Evolutionary conservation across 208 protist species (phyloP), one percentile per base, ranked within the genome.

Genomic region (Acanthamoeba comandoni): DNA sequence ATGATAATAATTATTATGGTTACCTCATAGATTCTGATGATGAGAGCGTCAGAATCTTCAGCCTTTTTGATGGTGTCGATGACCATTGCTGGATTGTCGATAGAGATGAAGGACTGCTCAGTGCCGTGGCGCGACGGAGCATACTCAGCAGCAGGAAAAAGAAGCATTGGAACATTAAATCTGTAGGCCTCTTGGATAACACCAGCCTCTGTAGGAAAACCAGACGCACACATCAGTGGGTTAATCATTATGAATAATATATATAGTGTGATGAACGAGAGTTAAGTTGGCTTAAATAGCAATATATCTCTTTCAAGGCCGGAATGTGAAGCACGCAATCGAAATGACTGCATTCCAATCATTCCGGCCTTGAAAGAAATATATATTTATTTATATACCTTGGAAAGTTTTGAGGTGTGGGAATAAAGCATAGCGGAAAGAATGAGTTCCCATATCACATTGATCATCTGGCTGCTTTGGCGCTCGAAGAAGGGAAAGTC

Each of bases 401-500:
- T n/a, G n/a, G n/a, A n/a, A n/a, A n/a, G n/a, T n/a, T n/a, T n/a
- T n/a, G n/a, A n/a, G 43, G 26, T 95, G 93, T 9, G 88, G 49
- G 9, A 31, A 70, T 5, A 96, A 12, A 0, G 92, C 75, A 22
- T 96, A 96, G 22, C 55, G 89, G 35, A 96, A 95, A 11, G 24
- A 29, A 13, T 96, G 94, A n/a, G 57, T 43, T 5, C 79, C 79
- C 48, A 87, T 87, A 43, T 87, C 79, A 39, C 3, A 77, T 29
- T 65, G 58, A 65, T 26, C n/a, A 87, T 94, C 94, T 7, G 94
- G 94, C 8, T 86, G 24, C 49, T 95, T 96, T 31, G 91, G 91
- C 53, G 88, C 22, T 9, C 90, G 69, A 4, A 94, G 89, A 12
- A 91, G 58, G 2, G 67, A 86, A 9, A 91, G 35, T 29, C 79